Evolutionary conservation across 1,284 basidiomycete genomes (phyloP).

Genomic region (Marasmius tenuissimus): DNA sequence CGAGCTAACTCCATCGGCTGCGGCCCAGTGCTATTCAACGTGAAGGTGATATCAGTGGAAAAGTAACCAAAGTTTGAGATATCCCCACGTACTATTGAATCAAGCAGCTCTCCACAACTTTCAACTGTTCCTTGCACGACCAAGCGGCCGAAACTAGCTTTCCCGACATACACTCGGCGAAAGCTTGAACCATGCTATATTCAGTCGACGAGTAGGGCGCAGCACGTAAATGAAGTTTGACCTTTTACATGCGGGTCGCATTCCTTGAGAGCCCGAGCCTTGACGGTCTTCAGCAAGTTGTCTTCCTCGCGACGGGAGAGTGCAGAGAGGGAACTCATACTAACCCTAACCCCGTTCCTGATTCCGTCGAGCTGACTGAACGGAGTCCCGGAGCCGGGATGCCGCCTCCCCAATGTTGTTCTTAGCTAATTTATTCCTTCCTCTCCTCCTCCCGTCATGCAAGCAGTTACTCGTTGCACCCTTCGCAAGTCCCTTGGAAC

Average conservation of each 20-base stretch:
- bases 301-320: slow-evolving; percentile 89
- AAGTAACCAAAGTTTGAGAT: not conserved
- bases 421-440: not conserved
- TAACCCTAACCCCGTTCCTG: not conserved
- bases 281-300: slow-evolving; percentile 79
- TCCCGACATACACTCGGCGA: slow-evolving; percentile 81
- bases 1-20: slow-evolving; percentile 73
- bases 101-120: slow-evolving; percentile 79
- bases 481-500: slow-evolving; percentile 6
- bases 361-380: not conserved
- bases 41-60: slow-evolving; percentile 1
- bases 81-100: slow-evolving; percentile 65
- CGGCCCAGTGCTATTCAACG: slow-evolving; percentile 56
- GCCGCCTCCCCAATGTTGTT: not conserved
- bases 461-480: slow-evolving; percentile 1
- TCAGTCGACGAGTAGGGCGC: not conserved
- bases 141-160: slow-evolving; percentile 84
- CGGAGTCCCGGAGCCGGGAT: not conserved
- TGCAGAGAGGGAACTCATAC: slow-evolving; percentile 31
- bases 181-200: slow-evolving; percentile 48
- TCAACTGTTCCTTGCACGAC: slow-evolving; percentile 74
- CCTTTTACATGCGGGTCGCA: slow-evolving; percentile 81
- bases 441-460: not conserved
- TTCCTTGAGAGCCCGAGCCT: slow-evolving; percentile 74
- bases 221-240: slow-evolving; percentile 23